Evolutionary conservation across 495 filamentous ascomycete genomes (phyloP), one percentile per base, ranked within the genome.

Genomic region (Jackrogersella minutella): DNA sequence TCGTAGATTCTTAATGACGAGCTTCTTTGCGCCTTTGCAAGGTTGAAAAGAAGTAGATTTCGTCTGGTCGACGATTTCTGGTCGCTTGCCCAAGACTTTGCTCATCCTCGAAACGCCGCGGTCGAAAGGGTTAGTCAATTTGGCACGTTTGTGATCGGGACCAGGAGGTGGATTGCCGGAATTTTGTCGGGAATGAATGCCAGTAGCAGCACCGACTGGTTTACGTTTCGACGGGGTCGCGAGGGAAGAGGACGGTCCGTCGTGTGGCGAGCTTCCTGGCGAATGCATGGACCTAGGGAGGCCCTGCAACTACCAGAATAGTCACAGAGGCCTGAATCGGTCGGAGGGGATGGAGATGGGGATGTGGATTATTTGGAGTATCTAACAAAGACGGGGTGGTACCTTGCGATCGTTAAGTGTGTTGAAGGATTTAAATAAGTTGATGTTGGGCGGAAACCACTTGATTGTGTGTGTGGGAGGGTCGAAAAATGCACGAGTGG

Each of bases 1-100:
- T 28, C 89, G 86, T 62, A 97, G 82, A 71, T 97, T 97, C 84
- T 95, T 96, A 53, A 98, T 88, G 1, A 90, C 83, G 9, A 99
- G 84, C 77, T 88, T 93, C 79, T 90, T 92, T n/a, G 91, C 82
- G 17, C 90, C 90, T 3, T 74, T 75, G 60, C 85, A 82, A 7
- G 85, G 81, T 66, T 86, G 81, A 61, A 87, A 81, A 13, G 75
- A 59, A 2, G 47, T 50, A 53, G 66, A 54, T 46, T 46, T 62
- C 58, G 79, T 78, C 70, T 78, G 69, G 68, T 80, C 77, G 52
- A 78, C 70, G 22, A 75, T 33, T 61, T 81, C 77, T 64, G 74
- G 77, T 53, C 76, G 72, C 57, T 78, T 82, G 62, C 77, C 78
- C 51, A 73, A 62, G 3, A n/a, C 68, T 55, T 76, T 77, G 69